Base-by-base conservation (phyloP, 176 grass and related monocot species). In the Phragmites australis region DNA sequence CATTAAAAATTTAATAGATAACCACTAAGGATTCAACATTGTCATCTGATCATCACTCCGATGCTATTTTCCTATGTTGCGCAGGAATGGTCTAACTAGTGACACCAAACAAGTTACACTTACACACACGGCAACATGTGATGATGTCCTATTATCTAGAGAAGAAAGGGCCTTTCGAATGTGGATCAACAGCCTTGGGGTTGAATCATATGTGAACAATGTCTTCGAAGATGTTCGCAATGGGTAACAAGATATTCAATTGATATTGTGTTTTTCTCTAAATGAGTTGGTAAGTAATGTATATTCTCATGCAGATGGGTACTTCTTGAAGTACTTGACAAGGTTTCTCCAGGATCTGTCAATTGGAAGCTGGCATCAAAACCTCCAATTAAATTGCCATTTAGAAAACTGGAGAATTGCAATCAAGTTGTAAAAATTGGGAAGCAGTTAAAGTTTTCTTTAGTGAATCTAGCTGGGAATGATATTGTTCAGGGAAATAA, bases 401-500 rank as follows among this genome's bases (percentile, higher is more conserved):
- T 98, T 77, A 89, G 92, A 73, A 98, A 98, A 88, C 74, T 98
- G 70, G 95, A 98, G 87, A 98, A 98, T 48, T 98, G 95, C 84
- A 98, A 98, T 75, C 95, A 98, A 93, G 90, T 98, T 70, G 52
- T 98, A 80, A 93, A 93, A 60, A 90, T 98, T 25, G 95, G 95
- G 55, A 94, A 88, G 66, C 54, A 93, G 21, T 84, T 98, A 46
- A 98, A 94, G 2, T 94, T 98, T 73, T 98, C 95, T 13, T 65
- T 98, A 55, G 92, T 98, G 74, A 98, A 98, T 87, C 79, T 98
- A 74, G 95, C 95, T 85, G 95, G 95, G 51, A 98, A 90, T 88
- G 95, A 98, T 77, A 98, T 98, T 88, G 95, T 98, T 60, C 95
- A 98, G 86, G 95, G 95, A 89, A 98, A 98, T 44, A 98, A 98